These are phyloP conservation scores for Vanrija humicola DNA, from an alignment of 1,284 basidiomycete genomes.

Conservation along the genomic window DNA sequence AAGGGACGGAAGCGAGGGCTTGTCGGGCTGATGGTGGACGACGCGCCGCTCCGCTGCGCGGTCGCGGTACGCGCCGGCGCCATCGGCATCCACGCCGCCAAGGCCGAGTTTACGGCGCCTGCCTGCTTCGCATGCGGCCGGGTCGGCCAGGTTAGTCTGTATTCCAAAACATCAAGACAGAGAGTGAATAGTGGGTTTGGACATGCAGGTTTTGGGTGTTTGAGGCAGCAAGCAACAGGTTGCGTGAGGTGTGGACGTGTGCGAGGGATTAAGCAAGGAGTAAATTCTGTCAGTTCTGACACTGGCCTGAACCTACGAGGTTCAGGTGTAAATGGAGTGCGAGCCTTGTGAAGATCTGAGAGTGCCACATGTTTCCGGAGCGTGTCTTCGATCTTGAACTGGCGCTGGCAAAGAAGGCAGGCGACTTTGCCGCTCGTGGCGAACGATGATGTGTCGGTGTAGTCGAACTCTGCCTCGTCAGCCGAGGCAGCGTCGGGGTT, in stretches of 20 bases:
- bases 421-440: constrained; percentile 56
- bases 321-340: constrained; percentile 38
- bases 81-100: constrained; percentile 36
- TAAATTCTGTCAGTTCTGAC: constrained; percentile 19
- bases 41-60: constrained; percentile 81
- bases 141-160: constrained; percentile 77
- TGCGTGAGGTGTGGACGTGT: not conserved
- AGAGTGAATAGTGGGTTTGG: not conserved
- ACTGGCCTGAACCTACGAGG: constrained; percentile 25
- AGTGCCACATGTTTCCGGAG: constrained; percentile 80
- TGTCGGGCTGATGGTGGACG: constrained; percentile 83
- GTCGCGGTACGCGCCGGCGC: constrained; percentile 63
- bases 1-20: constrained; percentile 62
- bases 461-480: constrained; percentile 61
- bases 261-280: not conserved
- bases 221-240: not conserved
- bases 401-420: constrained; percentile 82
- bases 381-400: constrained; percentile 81
- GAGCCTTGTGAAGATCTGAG: constrained; percentile 88
- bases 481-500: constrained; percentile 17
- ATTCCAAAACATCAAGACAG: constrained; percentile 12
- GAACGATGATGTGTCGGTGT: constrained; percentile 57
- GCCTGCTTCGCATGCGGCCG: constrained; percentile 65
- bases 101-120: constrained; percentile 62
- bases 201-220: not conserved